A percentile compares a stretch with the other conserved stretches of the same genome.
These are phyloP conservation scores for Starmerella floris DNA, from an alignment of 805 yeast genomes.

Conservation along the genomic window DNA sequence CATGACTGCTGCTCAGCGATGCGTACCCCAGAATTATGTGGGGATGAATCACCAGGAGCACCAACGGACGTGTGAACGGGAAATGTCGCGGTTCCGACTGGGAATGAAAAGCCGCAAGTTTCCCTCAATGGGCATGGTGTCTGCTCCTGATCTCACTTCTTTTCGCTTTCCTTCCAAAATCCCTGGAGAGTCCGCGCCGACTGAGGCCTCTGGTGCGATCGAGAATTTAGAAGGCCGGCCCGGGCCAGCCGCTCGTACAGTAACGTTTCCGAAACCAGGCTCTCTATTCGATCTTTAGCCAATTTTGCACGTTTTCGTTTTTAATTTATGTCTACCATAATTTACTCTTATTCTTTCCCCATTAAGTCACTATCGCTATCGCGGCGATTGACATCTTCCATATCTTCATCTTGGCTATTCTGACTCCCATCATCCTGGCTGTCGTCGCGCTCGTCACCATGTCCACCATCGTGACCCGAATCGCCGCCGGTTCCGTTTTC, in stretches of 20 bases:
- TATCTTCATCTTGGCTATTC: not conserved
- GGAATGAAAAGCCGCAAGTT: slow-evolving; percentile 27
- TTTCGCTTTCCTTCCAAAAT: not conserved
- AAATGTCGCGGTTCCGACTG: slow-evolving; percentile 39
- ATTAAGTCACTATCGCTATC: not conserved
- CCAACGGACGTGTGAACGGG: slow-evolving; percentile 38
- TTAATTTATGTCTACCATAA: too few relatives aligned
- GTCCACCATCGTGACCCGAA: not conserved
- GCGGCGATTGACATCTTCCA: not conserved
- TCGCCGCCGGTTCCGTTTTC: not conserved
- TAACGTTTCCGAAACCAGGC: not conserved
- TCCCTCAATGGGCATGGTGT: not conserved
- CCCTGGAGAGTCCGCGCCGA: too few relatives aligned
- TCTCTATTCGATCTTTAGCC: not conserved
- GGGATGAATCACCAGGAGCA: slow-evolving; percentile 62
- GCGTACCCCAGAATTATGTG: slow-evolving; percentile 67
- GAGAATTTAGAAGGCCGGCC: not conserved
- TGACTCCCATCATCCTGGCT: not conserved
- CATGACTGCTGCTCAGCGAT: slow-evolving; percentile 42
- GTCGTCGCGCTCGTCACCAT: not conserved
- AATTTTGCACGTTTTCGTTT: not conserved
- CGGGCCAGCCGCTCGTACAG: not conserved
- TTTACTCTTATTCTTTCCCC: too few relatives aligned
- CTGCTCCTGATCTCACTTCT: slow-evolving; percentile 7
- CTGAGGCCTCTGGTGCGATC: not conserved